phyloP scores from a whole-genome alignment of 345 rosid species.

The Eucalyptus guilfoylei region DNA sequence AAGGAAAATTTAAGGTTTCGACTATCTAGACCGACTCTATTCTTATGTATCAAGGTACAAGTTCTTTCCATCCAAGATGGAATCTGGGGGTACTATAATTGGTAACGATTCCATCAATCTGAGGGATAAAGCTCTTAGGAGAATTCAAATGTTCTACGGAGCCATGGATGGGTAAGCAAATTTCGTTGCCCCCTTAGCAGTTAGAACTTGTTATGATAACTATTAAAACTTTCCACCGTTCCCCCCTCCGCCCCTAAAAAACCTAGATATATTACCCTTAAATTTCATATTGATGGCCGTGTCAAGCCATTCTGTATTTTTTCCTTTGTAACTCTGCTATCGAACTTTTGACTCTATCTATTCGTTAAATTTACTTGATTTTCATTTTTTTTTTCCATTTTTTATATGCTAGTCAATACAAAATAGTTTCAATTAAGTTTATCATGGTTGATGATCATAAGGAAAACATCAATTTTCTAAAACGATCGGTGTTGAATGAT shows the following conservation, averaged over 20 bases:
- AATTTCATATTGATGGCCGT: not conserved
- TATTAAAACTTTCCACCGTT: not conserved
- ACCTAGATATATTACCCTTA: not conserved
- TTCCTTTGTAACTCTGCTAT: not conserved
- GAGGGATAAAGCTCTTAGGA: not conserved
- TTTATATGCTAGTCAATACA: not conserved
- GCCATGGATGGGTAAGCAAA: not conserved
- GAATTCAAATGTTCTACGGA: not conserved
- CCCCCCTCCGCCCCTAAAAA: not conserved
- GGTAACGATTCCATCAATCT: not conserved
- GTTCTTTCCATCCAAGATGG: not conserved
- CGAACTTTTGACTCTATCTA: not conserved
- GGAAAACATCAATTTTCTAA: not conserved
- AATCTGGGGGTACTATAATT: not conserved
- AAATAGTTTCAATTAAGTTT: not conserved
- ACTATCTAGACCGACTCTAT: not conserved
- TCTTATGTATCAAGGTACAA: not conserved
- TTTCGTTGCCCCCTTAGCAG: not conserved
- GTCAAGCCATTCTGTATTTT: not conserved
- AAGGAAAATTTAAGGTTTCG: not conserved
- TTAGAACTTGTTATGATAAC: not conserved
- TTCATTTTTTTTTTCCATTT: not conserved
- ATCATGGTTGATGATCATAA: not conserved
- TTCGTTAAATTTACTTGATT: not conserved
- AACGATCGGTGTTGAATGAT: not conserved